Evolutionary conservation across 139 green algal genomes (phyloP), one percentile per base, ranked within the genome.

Genomic region (Edaphochlamys debaryana): DNA sequence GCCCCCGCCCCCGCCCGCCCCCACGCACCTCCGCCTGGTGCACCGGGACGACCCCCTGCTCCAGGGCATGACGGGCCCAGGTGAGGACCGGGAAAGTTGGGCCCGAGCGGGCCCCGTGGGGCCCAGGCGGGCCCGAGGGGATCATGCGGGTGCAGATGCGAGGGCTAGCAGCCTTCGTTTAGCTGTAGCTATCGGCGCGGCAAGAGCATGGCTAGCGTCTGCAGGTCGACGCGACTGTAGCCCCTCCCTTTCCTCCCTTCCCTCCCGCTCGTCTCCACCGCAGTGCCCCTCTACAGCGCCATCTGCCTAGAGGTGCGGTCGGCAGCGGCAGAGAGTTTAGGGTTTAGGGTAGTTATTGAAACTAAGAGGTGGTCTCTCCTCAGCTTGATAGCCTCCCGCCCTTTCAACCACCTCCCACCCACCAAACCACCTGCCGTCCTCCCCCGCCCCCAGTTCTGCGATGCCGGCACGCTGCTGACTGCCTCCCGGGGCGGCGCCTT

Each of bases 231-330:
- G n/a, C n/a, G n/a, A n/a, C 48, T 9, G 48, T 15, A 54, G 9
- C 9, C 48, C 48, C 48, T 54, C 48, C 48, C 48, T 15, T 54
- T 54, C 15, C 11, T n/a, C 60, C 60, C 30, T 38, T 5, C 29
- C 29, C 9, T 23, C 27, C 60, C 60, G 29, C 3, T 5, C 60
- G 29, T 15, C 11, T 9, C 48, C 15, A 15, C 48, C 48, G 48
- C 70, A 67, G 70, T 66, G 19, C 48, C 32, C 1, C 70, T 66
- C 6, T 66, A 79, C 50, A 66, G 70, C 69, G 69, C 45, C 9
- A 30, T 77, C 45, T 62, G 42, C 30, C 45, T 77, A 4, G 69
- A 77, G 68, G 68, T 74, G 41, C n/a, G n/a, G n/a, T n/a, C n/a
- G n/a, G n/a, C n/a, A 56, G 68, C 48, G 15, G 48, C 48, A 58